Conservation (phyloP, 140 eudicot species). For the Cichorium intybus region DNA sequence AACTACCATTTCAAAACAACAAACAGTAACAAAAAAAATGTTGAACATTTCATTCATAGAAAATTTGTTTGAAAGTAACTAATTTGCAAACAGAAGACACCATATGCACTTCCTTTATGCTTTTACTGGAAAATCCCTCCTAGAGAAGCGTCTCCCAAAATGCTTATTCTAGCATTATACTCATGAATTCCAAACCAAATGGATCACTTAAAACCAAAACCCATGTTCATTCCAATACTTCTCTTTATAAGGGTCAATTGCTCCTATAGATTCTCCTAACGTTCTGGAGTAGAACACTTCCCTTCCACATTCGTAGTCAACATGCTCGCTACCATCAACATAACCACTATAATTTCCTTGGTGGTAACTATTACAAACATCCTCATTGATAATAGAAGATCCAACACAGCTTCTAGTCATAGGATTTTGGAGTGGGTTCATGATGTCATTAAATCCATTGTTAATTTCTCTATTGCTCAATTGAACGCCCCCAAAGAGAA, state of each 20-base stretch:
- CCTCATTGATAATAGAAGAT: background rate
- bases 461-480: background rate
- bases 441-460: background rate
- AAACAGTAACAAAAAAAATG: background rate
- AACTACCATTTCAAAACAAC: background rate
- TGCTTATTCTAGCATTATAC: background rate
- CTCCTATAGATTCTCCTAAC: background rate
- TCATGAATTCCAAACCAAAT: background rate
- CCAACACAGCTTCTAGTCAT: background rate
- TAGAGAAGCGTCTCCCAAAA: background rate
- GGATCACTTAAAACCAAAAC: constrained; percentile 15
- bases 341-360: background rate
- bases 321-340: background rate
- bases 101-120: background rate
- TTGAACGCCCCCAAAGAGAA: background rate
- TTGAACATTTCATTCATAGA: background rate
- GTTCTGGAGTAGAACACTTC: background rate
- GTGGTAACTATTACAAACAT: background rate
- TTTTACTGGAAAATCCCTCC: background rate
- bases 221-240: constrained; percentile 1
- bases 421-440: background rate
- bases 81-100: background rate
- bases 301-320: background rate
- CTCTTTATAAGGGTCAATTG: background rate
- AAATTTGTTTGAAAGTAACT: background rate